Conservation (phyloP, 805 yeast species). For the Nadsonia fulvescens region DNA sequence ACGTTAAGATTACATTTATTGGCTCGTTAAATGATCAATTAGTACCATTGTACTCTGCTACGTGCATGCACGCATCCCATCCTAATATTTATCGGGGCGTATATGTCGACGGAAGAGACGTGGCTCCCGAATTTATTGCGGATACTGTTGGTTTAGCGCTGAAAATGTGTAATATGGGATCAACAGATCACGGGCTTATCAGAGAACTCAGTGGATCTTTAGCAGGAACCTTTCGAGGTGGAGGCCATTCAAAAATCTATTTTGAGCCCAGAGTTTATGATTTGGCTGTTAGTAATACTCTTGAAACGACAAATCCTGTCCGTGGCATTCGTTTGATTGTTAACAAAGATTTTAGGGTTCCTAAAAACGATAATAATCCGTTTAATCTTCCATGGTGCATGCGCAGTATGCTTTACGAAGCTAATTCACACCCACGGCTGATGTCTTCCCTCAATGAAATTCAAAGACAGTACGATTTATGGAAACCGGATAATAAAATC, state of each 20-base stretch:
- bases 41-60: slow-evolving; percentile 80
- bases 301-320: slow-evolving; percentile 53
- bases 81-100: slow-evolving; percentile 84
- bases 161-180: slow-evolving; percentile 57
- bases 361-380: slow-evolving; percentile 47
- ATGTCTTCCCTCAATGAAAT: slow-evolving; percentile 40
- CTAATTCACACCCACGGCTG: slow-evolving; percentile 23
- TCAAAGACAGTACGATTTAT: slow-evolving; percentile 53
- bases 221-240: slow-evolving; percentile 87
- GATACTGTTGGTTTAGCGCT: slow-evolving; percentile 59
- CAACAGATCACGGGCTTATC: slow-evolving; percentile 69
- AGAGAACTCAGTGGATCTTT: slow-evolving; percentile 63
- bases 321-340: slow-evolving; percentile 12
- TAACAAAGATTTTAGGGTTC: slow-evolving; percentile 30
- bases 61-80: slow-evolving; percentile 66
- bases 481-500: slow-evolving; percentile 77
- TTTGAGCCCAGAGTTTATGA: slow-evolving; percentile 74
- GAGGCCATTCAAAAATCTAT: slow-evolving; percentile 85
- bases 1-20: slow-evolving; percentile 62
- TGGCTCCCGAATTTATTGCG: slow-evolving; percentile 63
- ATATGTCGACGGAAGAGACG: slow-evolving; percentile 66
- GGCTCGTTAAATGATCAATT: slow-evolving; percentile 89
- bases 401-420: slow-evolving; percentile 61
- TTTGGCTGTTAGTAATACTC: slow-evolving; percentile 51
- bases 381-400: slow-evolving; percentile 85